These are phyloP conservation scores for Myriangium duriaei DNA, from an alignment of 2,329 filamentous ascomycete species.

Conservation along the genomic window DNA sequence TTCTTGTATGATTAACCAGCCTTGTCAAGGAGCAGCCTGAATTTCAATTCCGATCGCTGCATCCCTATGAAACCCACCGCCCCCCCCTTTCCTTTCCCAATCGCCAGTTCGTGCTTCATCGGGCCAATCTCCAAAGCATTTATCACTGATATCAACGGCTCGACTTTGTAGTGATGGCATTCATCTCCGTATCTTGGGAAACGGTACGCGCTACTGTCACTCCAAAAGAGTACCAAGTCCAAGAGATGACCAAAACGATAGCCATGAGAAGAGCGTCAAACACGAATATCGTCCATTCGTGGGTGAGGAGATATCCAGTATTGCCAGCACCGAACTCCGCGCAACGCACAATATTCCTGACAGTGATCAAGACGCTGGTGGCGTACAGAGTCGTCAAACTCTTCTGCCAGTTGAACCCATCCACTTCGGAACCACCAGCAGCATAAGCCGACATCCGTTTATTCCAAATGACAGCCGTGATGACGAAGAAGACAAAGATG, in stretches of 20 bases:
- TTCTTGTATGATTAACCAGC: too few relatives aligned
- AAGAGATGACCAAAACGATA: conserved; percentile 13
- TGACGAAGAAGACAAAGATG: conserved; percentile 39
- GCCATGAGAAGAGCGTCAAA: conserved; percentile 19
- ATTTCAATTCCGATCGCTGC: too few relatives aligned
- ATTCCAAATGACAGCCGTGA: conserved; percentile 20
- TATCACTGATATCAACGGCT: too few relatives aligned
- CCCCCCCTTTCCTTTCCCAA: too few relatives aligned
- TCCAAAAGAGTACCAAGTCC: conserved; percentile 17
- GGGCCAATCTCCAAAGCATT: too few relatives aligned
- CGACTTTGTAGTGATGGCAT: too few relatives aligned
- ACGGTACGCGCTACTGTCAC: too few relatives aligned
- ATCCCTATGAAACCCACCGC: too few relatives aligned
- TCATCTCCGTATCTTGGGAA: too few relatives aligned
- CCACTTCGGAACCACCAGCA: conserved; percentile 10
- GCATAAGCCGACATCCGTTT: conserved; percentile 15
- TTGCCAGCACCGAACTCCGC: conserved; percentile 37
- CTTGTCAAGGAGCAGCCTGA: too few relatives aligned
- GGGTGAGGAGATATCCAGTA: conserved; percentile 30
- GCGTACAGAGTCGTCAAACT: conserved; percentile 33
- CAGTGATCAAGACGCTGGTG: conserved; percentile 33
- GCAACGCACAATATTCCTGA: conserved; percentile 37
- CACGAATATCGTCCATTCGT: conserved; percentile 30
- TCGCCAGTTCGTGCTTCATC: too few relatives aligned
- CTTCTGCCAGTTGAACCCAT: conserved; percentile 21